A percentile compares a stretch with the other conserved stretches of the same genome.
Evolutionary conservation across 331 rosid genomes (phyloP).

Genomic region (Erythrophleum ivorense): DNA sequence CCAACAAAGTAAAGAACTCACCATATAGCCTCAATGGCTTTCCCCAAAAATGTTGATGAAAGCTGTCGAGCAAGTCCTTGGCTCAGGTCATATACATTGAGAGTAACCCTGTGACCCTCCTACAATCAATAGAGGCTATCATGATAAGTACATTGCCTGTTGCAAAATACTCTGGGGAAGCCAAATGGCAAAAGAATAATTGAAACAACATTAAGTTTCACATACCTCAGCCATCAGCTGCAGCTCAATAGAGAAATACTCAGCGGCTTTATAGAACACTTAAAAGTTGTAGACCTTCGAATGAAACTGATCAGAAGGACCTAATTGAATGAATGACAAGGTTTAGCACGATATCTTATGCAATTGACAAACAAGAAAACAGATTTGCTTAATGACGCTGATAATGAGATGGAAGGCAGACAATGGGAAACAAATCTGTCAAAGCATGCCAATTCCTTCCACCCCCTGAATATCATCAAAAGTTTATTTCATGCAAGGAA

Average conservation of each 20-base stretch:
- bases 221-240: constrained; percentile 80
- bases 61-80: constrained; percentile 85
- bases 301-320: constrained; percentile 22
- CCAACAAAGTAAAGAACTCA: constrained; percentile 43
- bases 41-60: constrained; percentile 73
- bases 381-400: not conserved
- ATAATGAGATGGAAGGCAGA: not conserved
- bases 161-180: not conserved
- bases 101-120: constrained; percentile 79
- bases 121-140: constrained; percentile 46
- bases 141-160: not conserved
- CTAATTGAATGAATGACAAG: constrained; percentile 24
- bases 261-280: not conserved
- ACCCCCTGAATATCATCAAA: not conserved
- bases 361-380: not conserved
- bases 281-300: not conserved
- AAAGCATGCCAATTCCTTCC: constrained; percentile 26
- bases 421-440: not conserved
- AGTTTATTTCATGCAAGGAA: not conserved
- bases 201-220: not conserved
- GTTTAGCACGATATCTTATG: not conserved
- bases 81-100: constrained; percentile 85
- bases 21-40: constrained; percentile 90
- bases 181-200: not conserved
- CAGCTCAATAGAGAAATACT: constrained; percentile 13